phyloP scores from a whole-genome alignment of 768 basidiomycete species.

The Boletus bicolor region DNA sequence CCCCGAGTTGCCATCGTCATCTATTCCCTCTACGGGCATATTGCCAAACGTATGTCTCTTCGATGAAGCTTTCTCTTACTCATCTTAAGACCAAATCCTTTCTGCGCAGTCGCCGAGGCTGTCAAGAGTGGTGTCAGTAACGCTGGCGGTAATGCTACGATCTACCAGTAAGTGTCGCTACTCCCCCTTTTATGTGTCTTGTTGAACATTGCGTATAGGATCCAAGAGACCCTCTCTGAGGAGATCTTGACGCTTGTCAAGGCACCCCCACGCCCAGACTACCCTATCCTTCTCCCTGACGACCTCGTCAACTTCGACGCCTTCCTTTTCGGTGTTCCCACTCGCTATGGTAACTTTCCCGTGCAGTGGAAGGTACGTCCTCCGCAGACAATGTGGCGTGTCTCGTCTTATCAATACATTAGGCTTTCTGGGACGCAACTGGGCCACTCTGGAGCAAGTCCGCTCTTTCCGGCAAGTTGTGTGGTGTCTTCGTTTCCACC shows the following conservation, averaged over 20 bases:
- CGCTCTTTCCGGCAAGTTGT: slow-evolving; percentile 47
- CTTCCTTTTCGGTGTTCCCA: slow-evolving; percentile 43
- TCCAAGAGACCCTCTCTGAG: slow-evolving; percentile 77
- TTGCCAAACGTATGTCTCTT: slow-evolving; percentile 39
- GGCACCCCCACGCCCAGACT: slow-evolving; percentile 68
- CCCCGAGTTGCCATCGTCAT: slow-evolving; percentile 46
- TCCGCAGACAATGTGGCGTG: background rate
- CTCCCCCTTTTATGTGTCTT: background rate
- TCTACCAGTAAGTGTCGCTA: slow-evolving; percentile 41
- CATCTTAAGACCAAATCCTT: background rate
- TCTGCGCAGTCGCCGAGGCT: slow-evolving; percentile 30
- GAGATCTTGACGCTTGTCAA: slow-evolving; percentile 68
- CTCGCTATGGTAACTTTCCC: slow-evolving; percentile 48
- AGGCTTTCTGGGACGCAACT: slow-evolving; percentile 49
- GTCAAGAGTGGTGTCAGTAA: slow-evolving; percentile 39
- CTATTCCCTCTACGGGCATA: slow-evolving; percentile 51
- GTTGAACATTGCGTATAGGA: slow-evolving; percentile 36
- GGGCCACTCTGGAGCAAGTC: slow-evolving; percentile 44
- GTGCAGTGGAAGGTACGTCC: slow-evolving; percentile 56
- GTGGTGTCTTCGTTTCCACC: slow-evolving; percentile 43
- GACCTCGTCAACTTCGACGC: slow-evolving; percentile 37
- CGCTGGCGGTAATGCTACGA: slow-evolving; percentile 43
- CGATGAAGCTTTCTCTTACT: background rate
- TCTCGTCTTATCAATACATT: slow-evolving; percentile 20
- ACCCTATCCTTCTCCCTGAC: slow-evolving; percentile 36